Percentiles rank a stretch among this genome's conserved stretches.
These are phyloP conservation scores for Aspergillus tanneri DNA, from an alignment of 2,329 filamentous ascomycete species.

Conservation along the genomic window DNA sequence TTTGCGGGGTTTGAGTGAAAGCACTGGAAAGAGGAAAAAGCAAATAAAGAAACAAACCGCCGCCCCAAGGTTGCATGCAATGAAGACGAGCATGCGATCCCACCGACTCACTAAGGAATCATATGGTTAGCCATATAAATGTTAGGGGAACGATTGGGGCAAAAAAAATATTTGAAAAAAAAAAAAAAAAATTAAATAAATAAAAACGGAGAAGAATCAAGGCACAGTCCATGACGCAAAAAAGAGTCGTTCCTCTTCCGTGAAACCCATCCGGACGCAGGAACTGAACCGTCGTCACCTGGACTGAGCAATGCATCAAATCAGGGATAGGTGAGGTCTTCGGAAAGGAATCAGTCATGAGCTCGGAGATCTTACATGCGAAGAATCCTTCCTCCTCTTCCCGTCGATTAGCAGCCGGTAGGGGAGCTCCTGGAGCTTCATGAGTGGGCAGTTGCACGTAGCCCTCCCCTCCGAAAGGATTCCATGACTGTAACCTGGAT, in stretches of 20 bases:
- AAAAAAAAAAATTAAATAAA: conserved; percentile 2
- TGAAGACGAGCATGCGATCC: conserved; percentile 92
- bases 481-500: conserved; percentile 77
- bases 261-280: conserved; percentile 37
- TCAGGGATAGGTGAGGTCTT: conserved; percentile 11
- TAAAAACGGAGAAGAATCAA: conserved; percentile 3
- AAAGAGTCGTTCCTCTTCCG: conserved; percentile 17
- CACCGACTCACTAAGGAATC: conserved; percentile 77
- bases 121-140: conserved; percentile 6
- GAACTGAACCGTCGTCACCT: conserved; percentile 40
- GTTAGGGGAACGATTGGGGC: conserved; percentile 15
- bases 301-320: conserved; percentile 26
- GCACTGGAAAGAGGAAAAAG: conserved; percentile 83
- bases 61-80: conserved; percentile 83
- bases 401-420: conserved; percentile 78
- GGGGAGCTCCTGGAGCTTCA: conserved; percentile 76
- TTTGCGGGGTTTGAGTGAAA: conserved; percentile 80
- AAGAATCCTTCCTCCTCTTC: conserved; percentile 97
- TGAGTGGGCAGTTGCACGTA: conserved; percentile 88
- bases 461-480: conserved; percentile 81
- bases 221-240: not conserved
- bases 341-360: conserved; percentile 22
- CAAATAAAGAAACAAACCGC: conserved; percentile 86
- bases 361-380: conserved; percentile 69
- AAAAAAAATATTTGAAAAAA: conserved; percentile 2